phyloP scores from a whole-genome alignment of 805 yeast species.

The Lipomyces anomalus region DNA sequence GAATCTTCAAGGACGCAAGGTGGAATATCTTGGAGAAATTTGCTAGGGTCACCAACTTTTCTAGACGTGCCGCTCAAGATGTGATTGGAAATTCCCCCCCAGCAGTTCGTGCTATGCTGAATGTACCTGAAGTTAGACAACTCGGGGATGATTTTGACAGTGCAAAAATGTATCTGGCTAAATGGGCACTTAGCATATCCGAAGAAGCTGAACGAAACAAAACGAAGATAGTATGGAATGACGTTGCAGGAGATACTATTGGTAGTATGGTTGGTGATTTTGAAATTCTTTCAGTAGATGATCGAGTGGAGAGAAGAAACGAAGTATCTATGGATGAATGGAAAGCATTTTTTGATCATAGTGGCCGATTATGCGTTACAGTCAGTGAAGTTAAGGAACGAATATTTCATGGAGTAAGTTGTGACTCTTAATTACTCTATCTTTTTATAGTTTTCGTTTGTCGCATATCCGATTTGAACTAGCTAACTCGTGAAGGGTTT shows the following conservation, averaged over 20 bases:
- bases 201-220: slow-evolving; percentile 71
- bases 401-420: slow-evolving; percentile 67
- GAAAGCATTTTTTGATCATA: slow-evolving; percentile 72
- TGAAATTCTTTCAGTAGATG: slow-evolving; percentile 41
- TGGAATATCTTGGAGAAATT: slow-evolving; percentile 84
- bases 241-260: slow-evolving; percentile 29
- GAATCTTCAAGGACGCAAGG: slow-evolving; percentile 59
- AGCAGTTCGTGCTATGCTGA: slow-evolving; percentile 51
- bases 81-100: slow-evolving; percentile 55
- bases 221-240: slow-evolving; percentile 36
- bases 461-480: neutral
- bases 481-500: slow-evolving; percentile 47
- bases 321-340: slow-evolving; percentile 71
- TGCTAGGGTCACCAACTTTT: slow-evolving; percentile 65
- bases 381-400: slow-evolving; percentile 71
- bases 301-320: slow-evolving; percentile 62
- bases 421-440: neutral
- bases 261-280: slow-evolving; percentile 35
- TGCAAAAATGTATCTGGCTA: slow-evolving; percentile 86
- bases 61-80: slow-evolving; percentile 58
- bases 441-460: neutral
- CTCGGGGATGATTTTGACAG: slow-evolving; percentile 89
- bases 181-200: slow-evolving; percentile 93
- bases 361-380: slow-evolving; percentile 69
- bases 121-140: slow-evolving; percentile 71